phyloP scores from a whole-genome alignment of 768 basidiomycete genomes.

The Trametes cubensis region DNA sequence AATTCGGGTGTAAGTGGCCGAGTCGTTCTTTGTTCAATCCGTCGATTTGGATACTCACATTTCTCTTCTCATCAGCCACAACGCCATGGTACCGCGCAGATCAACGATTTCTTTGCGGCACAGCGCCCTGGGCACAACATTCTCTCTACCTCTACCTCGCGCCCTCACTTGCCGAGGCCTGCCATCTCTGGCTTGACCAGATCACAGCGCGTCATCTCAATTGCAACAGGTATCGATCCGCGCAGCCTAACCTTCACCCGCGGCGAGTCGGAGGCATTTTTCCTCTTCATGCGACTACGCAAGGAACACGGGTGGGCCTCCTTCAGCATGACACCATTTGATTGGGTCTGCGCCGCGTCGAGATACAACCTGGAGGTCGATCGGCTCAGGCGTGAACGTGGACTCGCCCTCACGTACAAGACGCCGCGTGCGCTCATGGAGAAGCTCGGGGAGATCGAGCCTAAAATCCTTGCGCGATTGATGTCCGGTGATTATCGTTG shows the following conservation, averaged over 20 bases:
- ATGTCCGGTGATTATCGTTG: neutral
- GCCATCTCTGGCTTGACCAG: neutral
- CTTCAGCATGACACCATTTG: conserved; percentile 19
- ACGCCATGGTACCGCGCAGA: no score
- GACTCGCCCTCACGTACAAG: conserved; percentile 4
- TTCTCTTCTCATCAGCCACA: no score
- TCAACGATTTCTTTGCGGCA: no score
- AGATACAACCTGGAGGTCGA: conserved; percentile 15
- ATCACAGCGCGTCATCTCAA: conserved; percentile 9
- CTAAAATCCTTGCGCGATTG: neutral
- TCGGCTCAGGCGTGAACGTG: neutral
- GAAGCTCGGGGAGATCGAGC: conserved; percentile 12
- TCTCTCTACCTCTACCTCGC: no score
- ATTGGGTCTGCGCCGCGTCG: conserved; percentile 12
- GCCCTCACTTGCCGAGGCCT: neutral
- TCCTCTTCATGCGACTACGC: conserved; percentile 24
- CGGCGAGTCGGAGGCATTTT: conserved; percentile 12
- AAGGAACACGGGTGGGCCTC: conserved; percentile 21
- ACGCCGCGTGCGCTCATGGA: conserved; percentile 21
- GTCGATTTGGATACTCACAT: no score
- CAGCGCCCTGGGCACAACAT: no score
- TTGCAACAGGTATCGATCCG: conserved; percentile 12
- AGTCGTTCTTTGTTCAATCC: no score
- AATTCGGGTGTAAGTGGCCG: no score
- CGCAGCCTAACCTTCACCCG: conserved; percentile 1